Evolutionary conservation across 2,329 filamentous ascomycete genomes (phyloP).

Genomic region (Neonectria coccinea): DNA sequence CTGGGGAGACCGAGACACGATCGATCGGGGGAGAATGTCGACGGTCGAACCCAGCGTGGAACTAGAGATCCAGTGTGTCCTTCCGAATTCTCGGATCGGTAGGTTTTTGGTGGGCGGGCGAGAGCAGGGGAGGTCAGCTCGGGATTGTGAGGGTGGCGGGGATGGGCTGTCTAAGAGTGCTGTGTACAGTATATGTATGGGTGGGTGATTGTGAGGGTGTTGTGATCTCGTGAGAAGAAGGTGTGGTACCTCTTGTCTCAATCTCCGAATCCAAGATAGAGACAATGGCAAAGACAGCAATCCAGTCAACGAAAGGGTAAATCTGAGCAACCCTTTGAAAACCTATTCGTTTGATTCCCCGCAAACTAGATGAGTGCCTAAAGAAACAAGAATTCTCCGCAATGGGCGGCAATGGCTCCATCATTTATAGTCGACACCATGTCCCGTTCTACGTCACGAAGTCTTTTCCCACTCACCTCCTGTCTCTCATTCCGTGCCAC

Average conservation of each 20-base stretch:
- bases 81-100: constrained; percentile 20
- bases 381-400: constrained; percentile 2
- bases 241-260: neutral
- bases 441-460: constrained; percentile 3
- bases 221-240: constrained; percentile 7
- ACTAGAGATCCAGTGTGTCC: constrained; percentile 1
- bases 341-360: constrained; percentile 3
- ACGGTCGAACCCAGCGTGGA: constrained; percentile 13
- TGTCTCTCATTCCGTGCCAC: constrained; percentile 6
- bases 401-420: constrained; percentile 16
- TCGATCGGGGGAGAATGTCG: constrained; percentile 11
- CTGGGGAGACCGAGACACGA: neutral
- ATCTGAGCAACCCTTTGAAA: constrained; percentile 1
- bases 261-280: neutral
- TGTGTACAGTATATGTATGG: constrained; percentile 14
- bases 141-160: constrained; percentile 9
- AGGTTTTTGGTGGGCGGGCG: neutral
- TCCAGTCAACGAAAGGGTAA: neutral
- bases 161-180: constrained; percentile 13
- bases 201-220: constrained; percentile 12
- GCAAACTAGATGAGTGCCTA: constrained; percentile 10
- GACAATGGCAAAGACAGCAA: neutral
- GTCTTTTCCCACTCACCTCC: neutral
- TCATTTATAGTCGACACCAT: constrained; percentile 22
- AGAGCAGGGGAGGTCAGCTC: constrained; percentile 3